Percentiles rank a stretch among this genome's conserved stretches.
These are phyloP conservation scores for Ceratobasidium sp. DNA, from an alignment of 1,284 basidiomycete species.

Conservation along the genomic window DNA sequence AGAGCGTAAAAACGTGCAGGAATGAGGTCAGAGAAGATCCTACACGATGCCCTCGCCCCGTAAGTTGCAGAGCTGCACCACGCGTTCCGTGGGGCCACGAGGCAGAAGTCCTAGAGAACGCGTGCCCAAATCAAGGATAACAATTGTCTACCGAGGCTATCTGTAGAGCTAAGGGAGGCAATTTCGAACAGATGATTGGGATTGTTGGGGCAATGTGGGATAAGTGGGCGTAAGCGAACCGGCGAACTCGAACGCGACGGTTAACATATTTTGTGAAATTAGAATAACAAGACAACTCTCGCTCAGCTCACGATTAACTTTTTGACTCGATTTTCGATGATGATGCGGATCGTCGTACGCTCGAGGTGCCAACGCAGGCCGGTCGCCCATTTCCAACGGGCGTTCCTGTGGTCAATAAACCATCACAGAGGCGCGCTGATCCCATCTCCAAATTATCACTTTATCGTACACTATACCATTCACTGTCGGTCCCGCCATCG, in stretches of 20 bases:
- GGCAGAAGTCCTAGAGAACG: conserved; percentile 6
- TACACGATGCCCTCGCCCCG: conserved; percentile 13
- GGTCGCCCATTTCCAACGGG: neutral
- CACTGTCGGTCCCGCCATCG: too few species aligned
- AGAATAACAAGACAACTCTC: neutral
- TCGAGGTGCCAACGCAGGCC: neutral
- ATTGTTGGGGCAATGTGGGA: neutral
- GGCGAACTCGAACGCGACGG: neutral
- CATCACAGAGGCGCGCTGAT: neutral
- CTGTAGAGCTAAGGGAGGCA: neutral
- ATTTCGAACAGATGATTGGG: neutral
- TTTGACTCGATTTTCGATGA: neutral
- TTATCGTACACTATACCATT: too few species aligned
- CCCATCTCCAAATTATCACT: neutral
- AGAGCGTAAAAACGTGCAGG: conserved; percentile 14
- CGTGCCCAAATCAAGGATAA: conserved; percentile 20
- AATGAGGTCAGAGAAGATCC: conserved; percentile 12
- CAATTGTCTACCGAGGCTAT: conserved; percentile 12
- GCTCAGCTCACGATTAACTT: conserved; percentile 2
- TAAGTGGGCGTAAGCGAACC: neutral
- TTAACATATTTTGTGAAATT: neutral
- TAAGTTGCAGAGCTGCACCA: neutral
- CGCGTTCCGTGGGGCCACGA: conserved; percentile 14
- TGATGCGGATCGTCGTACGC: neutral
- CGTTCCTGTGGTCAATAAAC: neutral